These are phyloP conservation scores for Sherardia arvensis DNA, from an alignment of 257 asterid genomes.

Conservation along the genomic window DNA sequence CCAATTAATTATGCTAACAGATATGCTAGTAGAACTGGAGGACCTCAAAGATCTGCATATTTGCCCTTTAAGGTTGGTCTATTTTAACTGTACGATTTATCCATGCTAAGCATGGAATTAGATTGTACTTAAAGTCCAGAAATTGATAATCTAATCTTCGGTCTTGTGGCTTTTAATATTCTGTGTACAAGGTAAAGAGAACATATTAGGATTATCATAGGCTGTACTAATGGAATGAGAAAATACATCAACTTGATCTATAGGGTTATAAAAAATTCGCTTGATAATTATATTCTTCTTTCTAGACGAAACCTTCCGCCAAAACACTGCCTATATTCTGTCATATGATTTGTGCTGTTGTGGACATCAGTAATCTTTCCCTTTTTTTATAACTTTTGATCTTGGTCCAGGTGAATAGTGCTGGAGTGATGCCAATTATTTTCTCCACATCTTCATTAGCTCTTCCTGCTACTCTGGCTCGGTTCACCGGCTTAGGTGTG, in stretches of 20 bases:
- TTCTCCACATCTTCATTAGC: slow-evolving; percentile 96
- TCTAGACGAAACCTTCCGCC: neutral
- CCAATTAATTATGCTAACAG: slow-evolving; percentile 90
- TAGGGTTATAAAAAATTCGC: neutral
- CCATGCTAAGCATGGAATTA: neutral
- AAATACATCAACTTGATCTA: neutral
- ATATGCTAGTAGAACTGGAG: slow-evolving; percentile 55
- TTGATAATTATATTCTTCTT: neutral
- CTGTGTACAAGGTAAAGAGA: neutral
- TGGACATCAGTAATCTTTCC: neutral
- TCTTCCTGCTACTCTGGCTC: slow-evolving; percentile 92
- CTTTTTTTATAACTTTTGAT: neutral
- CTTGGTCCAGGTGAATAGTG: slow-evolving; percentile 71
- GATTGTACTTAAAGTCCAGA: neutral
- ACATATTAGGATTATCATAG: neutral
- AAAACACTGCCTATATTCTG: neutral
- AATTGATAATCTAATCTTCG: neutral
- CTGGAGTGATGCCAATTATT: slow-evolving; percentile 99
- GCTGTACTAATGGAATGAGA: neutral
- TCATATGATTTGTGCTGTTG: neutral
- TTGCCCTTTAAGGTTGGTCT: slow-evolving; percentile 78
- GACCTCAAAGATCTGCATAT: slow-evolving; percentile 82
- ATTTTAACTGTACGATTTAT: neutral
- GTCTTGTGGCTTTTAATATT: neutral
- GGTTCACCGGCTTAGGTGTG: slow-evolving; percentile 74